Conservation (phyloP, 306 rosid genomes). For the Cicer arietinum region DNA sequence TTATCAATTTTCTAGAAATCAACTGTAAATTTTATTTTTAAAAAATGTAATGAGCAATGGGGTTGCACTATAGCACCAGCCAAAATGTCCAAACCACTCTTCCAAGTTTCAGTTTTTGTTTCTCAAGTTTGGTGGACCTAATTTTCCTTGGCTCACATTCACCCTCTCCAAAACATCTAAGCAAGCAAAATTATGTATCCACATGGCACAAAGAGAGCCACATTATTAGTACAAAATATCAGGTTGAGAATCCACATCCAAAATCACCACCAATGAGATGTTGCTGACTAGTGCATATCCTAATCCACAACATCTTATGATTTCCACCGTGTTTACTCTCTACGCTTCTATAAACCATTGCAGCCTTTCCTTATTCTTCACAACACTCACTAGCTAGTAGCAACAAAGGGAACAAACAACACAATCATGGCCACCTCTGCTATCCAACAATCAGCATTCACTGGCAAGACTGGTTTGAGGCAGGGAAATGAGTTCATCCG, state of each 20-base stretch:
- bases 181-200: constrained; percentile 50
- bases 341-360: constrained; percentile 32
- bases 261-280: constrained; percentile 66
- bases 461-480: constrained; percentile 82
- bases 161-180: constrained; percentile 32
- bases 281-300: constrained; percentile 79
- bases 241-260: constrained; percentile 63
- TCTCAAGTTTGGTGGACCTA: constrained; percentile 15
- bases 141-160: constrained; percentile 57
- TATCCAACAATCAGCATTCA: constrained; percentile 80
- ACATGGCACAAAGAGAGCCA: constrained; percentile 62
- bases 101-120: not conserved
- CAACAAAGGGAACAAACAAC: constrained; percentile 21
- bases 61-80: not conserved
- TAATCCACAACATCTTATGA: constrained; percentile 68
- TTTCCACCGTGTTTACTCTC: constrained; percentile 46
- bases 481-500: constrained; percentile 80
- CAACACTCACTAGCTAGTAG: constrained; percentile 6
- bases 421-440: constrained; percentile 81
- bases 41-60: constrained; percentile 7
- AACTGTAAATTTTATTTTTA: too few species aligned
- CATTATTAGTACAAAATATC: constrained; percentile 42
- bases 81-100: constrained; percentile 29
- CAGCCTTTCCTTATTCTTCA: constrained; percentile 20
- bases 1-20: too few species aligned